These are phyloP conservation scores for Mortierella sp. DNA, from an alignment of 371 early-diverging fungal species.

Conservation along the genomic window DNA sequence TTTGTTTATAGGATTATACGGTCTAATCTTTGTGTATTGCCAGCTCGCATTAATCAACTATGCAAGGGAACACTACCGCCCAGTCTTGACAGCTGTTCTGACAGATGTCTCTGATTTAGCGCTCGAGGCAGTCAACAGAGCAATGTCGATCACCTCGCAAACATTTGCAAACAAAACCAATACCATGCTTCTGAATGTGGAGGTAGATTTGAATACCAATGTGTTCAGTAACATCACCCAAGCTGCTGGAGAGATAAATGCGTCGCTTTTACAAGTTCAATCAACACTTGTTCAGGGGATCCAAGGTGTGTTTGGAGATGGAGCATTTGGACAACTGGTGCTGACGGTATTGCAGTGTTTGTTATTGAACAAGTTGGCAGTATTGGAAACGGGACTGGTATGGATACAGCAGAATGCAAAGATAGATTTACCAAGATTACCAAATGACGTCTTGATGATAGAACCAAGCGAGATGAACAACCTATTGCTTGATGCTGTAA, in stretches of 20 bases:
- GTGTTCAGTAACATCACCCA: slow-evolving; percentile 28
- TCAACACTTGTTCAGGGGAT: slow-evolving; percentile 22
- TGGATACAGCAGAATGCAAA: slow-evolving; percentile 29
- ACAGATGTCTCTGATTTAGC: slow-evolving; percentile 6
- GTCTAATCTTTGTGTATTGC: slow-evolving; percentile 12
- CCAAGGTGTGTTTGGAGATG: slow-evolving; percentile 26
- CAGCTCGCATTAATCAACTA: slow-evolving; percentile 28
- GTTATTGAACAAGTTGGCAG: slow-evolving; percentile 27
- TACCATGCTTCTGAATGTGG: slow-evolving; percentile 5
- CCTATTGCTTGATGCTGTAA: slow-evolving; percentile 7
- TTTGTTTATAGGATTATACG: slow-evolving; percentile 26
- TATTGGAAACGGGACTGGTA: slow-evolving; percentile 13
- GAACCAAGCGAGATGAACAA: slow-evolving; percentile 8
- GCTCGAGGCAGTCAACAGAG: not conserved
- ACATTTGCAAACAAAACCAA: slow-evolving; percentile 28
- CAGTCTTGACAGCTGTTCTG: not conserved
- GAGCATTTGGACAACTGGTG: slow-evolving; percentile 17
- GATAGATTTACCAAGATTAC: slow-evolving; percentile 24
- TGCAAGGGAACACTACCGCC: slow-evolving; percentile 11
- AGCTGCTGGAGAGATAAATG: slow-evolving; percentile 12
- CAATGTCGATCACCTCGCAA: slow-evolving; percentile 14
- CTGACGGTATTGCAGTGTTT: slow-evolving; percentile 33
- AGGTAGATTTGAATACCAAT: slow-evolving; percentile 25
- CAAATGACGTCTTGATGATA: slow-evolving; percentile 28
- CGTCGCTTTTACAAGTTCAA: slow-evolving; percentile 15